Conservation (phyloP, 2,329 filamentous ascomycete species). For the Hirsutella thompsonii region DNA sequence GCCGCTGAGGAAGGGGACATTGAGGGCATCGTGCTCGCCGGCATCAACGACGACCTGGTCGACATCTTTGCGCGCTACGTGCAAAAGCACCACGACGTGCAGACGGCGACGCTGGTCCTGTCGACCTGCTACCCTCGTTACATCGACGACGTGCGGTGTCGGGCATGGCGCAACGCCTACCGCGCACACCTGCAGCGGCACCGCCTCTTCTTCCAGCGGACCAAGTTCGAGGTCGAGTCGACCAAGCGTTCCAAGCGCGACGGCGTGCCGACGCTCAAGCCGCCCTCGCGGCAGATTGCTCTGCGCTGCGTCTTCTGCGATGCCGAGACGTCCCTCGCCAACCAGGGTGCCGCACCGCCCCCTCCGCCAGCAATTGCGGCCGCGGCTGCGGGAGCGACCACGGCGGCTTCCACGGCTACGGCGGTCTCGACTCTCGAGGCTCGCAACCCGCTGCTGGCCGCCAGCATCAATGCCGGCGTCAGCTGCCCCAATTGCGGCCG, state of each 20-base stretch:
- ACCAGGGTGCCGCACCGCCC: slow-evolving; percentile 15
- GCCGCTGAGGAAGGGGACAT: slow-evolving; percentile 56
- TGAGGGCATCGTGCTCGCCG: slow-evolving; percentile 66
- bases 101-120: slow-evolving; percentile 64
- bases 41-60: slow-evolving; percentile 58
- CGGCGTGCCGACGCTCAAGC: slow-evolving; percentile 48
- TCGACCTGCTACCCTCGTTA: slow-evolving; percentile 64
- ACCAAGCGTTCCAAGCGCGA: slow-evolving; percentile 55
- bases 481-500: slow-evolving; percentile 55
- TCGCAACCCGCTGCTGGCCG: slow-evolving; percentile 44
- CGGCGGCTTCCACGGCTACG: slow-evolving; percentile 8
- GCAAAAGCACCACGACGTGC: slow-evolving; percentile 62
- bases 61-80: slow-evolving; percentile 68
- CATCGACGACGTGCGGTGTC: slow-evolving; percentile 63
- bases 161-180: slow-evolving; percentile 61
- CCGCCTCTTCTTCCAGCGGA: slow-evolving; percentile 60
- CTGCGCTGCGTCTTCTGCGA: slow-evolving; percentile 70
- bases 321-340: slow-evolving; percentile 38
- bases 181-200: slow-evolving; percentile 60
- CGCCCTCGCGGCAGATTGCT: slow-evolving; percentile 56
- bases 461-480: slow-evolving; percentile 46
- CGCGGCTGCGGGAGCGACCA: no score
- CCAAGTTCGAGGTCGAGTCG: slow-evolving; percentile 67
- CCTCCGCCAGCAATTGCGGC: no score
- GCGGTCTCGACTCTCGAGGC: slow-evolving; percentile 14